Base-by-base conservation (phyloP, 2,329 filamentous ascomycete genomes). In the Thermothelomyces thermophilus region DNA sequence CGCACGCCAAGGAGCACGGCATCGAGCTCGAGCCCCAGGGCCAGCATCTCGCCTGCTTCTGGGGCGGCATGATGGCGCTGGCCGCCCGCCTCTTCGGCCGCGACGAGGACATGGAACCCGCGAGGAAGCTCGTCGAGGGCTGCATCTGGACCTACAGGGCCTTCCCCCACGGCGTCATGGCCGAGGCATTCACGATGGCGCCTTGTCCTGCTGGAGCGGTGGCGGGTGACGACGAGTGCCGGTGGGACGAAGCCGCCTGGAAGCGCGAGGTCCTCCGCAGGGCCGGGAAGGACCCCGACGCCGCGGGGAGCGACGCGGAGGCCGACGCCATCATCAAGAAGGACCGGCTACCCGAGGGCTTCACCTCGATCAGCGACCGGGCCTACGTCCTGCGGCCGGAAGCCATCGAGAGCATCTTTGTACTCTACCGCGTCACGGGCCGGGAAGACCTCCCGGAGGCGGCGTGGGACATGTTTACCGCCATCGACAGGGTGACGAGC, bases 111-210 rank as follows among this genome's bases (percentile, higher is more conserved):
- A 59, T 80, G 5, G 62, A 67, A 4, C 66, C 71, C 13, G 77
- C 68, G 8, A 65, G 67, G 44, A 71, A 70, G 57, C 65, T 81
- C 8, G 71, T 74, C 0, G 65, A 72, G 19, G 76, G 76, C 8
- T 83, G 79, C 55, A 71, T 72, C 0, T 83, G 77, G 76, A 74
- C 74, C 0, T 83, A 83, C 58, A 64, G 66, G 24, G 65, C 69
- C 2, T 75, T 79, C 37, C 70, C 73, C 0, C 70, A 72, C 0
- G 79, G 79, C 2, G 68, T 83, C 56, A 81, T 82, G 77, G 77
- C 79, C 28, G 79, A 83, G 35, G 63, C 53, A 6, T 60, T 58
- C 45, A 48, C 53, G 22, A 59, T 62, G 56, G 41, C 68, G 64
- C 48, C 76, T 66, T 58, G 68, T 68, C 1, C 72, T 68, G 74